phyloP scores from a whole-genome alignment of 2,329 filamentous ascomycete genomes.

The Cladosporium sp. region DNA sequence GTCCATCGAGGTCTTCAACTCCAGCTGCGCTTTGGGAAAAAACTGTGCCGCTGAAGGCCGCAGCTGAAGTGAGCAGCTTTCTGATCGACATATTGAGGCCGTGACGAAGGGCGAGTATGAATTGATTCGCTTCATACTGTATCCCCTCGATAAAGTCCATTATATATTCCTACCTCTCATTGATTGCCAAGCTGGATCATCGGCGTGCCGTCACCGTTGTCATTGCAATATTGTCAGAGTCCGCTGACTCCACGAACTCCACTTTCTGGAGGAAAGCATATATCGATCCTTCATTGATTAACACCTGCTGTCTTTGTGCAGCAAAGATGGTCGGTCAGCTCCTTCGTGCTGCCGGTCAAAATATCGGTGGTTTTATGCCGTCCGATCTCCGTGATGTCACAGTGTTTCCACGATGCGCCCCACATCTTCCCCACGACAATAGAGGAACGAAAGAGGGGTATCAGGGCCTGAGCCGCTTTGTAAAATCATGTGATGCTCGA shows the following conservation, averaged over 20 bases:
- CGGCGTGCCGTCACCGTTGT: conserved; percentile 6
- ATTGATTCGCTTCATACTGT: conserved; percentile 1
- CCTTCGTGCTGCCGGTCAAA: conserved; percentile 11
- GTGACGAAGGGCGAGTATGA: conserved; percentile 7
- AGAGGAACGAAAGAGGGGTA: conserved; percentile 5
- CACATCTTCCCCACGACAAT: conserved; percentile 10
- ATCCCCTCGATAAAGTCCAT: background rate
- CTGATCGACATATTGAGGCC: conserved; percentile 13
- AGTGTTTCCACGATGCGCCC: background rate
- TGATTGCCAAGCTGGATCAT: conserved; percentile 14
- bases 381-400: conserved; percentile 7
- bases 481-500: conserved; percentile 2
- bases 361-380: conserved; percentile 2
- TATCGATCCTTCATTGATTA: background rate
- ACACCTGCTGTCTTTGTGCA: conserved; percentile 8
- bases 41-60: conserved; percentile 7
- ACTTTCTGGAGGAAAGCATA: background rate
- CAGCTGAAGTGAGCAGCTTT: conserved; percentile 15
- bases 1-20: conserved; percentile 18
- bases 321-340: background rate
- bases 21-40: conserved; percentile 18
- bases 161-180: conserved; percentile 12
- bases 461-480: background rate
- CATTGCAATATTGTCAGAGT: background rate
- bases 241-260: conserved; percentile 11